Base-by-base conservation (phyloP, 2,329 filamentous ascomycete species). In the Fonsecaea nubica region DNA sequence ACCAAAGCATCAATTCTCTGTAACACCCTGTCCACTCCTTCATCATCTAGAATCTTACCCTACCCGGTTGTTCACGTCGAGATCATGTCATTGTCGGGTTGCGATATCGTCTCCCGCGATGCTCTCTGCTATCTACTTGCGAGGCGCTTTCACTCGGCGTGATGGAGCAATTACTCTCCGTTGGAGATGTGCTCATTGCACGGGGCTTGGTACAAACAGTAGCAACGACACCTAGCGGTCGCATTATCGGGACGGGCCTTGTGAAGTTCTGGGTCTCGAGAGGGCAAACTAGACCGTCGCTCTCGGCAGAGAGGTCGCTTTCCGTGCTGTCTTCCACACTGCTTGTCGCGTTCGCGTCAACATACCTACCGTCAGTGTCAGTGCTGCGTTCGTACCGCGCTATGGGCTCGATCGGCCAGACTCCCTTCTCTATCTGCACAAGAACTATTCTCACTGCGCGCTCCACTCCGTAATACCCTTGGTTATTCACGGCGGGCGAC, bases 351-450 rank as follows among this genome's bases (percentile, higher is more conserved):
- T 25, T 18, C 10, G 45, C 45, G 6, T 50, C 45, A 21, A 3
- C 1, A 13, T 25, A 30, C 4, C 3, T 50, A 25, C 18, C 45
- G 5, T 2, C 13, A 30, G 9, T 2, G 45, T 50, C 45, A 30
- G 3, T 10, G 1, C 3, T 13, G 8, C 18, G 38, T 18, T 15
- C 48, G 33, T 56, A 48, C 60, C 21, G 21, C 13, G 38, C n/a
- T 13, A 62, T 10, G 2, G 60, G 52, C n/a, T 62, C 52, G 13
- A 62, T 33, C 13, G 52, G 60, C 8, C 18, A 18, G n/a, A 18
- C 25, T 8, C 36, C 60, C 4, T 10, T 13, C 13, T 45, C 36
- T n/a, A 62, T 9, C 15, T 48, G 36, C 4, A n/a, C 36, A 33
- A 56, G 21, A 1, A 56, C 50, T 12, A 10, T 4, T 25, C 48